Base-by-base conservation (phyloP, 176 grass and related monocot species). In the Olyra latifolia region DNA sequence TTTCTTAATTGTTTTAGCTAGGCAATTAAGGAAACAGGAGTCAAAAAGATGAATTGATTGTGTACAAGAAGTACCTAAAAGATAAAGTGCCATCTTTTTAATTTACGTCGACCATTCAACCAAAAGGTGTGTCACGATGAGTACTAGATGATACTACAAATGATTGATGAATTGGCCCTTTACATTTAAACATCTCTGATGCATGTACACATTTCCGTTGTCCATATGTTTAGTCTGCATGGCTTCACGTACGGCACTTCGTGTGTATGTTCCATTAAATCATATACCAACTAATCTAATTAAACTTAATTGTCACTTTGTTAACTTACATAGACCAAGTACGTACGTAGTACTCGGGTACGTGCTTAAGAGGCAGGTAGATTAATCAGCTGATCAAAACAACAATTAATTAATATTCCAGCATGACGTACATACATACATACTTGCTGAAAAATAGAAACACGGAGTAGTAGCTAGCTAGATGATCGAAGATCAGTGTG, bases 61-160 rank as follows among this genome's bases (percentile, higher is more conserved):
- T 79, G 60, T 77, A 82, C 79, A 74, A 79, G 19, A 56, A 23
- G 73, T 60, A 88, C 86, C 80, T 22, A 43, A 88, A 88, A 83
- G 86, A 42, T 83, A 88, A 88, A 88, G 86, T 67, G 74, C 2
- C 35, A 78, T 22, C 23, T 15, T 27, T 40, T 78, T n/a, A 76
- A 59, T 76, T 62, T 62, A 43, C 44, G 40, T n/a, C 32, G 32
- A 35, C 32, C 65, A 43, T 46, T 22, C 56, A 62, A 77, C 72
- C 72, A 55, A 82, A 77, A 71, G 64, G 14, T 46, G 67, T 32
- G 47, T 7, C 83, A 30, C 35, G 61, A 17, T 56, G 15, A 87
- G 54, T 62, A 80, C 19, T 35, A 35, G 32, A 35, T 27, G 32
- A 35, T 27, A 55, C 0, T 27, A 61, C 62, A 35, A 56, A 47